A percentile compares a stretch with the other conserved stretches of the same genome.
Evolutionary conservation across 495 filamentous ascomycete species (phyloP).

Genomic region (Podospora didyma): DNA sequence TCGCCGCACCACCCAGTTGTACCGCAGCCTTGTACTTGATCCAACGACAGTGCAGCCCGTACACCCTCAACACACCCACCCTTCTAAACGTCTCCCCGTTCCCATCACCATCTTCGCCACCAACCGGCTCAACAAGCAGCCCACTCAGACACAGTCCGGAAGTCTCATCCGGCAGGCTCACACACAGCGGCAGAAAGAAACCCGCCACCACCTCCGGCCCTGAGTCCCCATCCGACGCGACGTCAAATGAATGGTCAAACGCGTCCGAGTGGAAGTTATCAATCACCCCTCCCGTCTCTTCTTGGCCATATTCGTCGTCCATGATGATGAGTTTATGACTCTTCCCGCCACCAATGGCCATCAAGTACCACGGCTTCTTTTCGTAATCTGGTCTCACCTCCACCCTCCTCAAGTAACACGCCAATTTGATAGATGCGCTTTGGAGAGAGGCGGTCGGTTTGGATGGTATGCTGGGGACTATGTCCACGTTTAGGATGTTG

Average conservation of each 20-base stretch:
- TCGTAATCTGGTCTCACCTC: conserved; percentile 9
- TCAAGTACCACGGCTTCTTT: conserved; percentile 9
- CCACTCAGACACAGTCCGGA: neutral
- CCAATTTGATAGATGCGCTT: conserved; percentile 1
- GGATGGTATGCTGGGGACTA: neutral
- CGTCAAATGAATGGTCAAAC: conserved; percentile 7
- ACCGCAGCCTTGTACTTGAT: conserved; percentile 8
- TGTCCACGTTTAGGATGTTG: neutral
- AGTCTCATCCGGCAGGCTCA: neutral
- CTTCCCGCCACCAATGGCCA: conserved; percentile 10
- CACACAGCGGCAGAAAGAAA: conserved; percentile 2
- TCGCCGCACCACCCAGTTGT: neutral
- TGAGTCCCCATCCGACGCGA: neutral
- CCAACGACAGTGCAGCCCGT: neutral
- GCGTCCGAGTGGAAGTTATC: conserved; percentile 1
- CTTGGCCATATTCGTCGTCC: neutral
- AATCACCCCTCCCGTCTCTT: neutral
- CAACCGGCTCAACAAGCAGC: neutral
- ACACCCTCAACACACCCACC: neutral
- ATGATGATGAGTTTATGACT: conserved; percentile 1
- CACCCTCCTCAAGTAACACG: conserved; percentile 4
- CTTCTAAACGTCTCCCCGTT: neutral
- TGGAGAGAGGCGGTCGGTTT: conserved; percentile 2
- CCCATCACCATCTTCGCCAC: neutral
- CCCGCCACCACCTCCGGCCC: conserved; percentile 3